phyloP scores from a whole-genome alignment of 148 eudicot genomes.

The Persicaria maculosa region DNA sequence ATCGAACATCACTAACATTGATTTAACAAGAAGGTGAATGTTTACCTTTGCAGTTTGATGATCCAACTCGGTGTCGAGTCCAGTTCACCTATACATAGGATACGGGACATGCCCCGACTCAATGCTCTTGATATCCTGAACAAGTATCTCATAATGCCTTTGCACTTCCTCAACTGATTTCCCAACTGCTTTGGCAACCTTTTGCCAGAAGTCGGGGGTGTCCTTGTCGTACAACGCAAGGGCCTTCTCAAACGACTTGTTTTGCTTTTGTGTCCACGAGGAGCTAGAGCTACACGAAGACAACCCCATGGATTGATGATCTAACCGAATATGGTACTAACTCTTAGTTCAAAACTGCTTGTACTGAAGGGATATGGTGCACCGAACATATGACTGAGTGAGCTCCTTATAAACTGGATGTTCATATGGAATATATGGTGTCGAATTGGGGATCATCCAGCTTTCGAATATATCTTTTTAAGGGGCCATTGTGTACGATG shows the following conservation, averaged over 20 bases:
- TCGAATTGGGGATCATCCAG: conserved; percentile 36
- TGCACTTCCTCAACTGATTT: conserved; percentile 62
- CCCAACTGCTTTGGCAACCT: conserved; percentile 49
- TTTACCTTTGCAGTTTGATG: conserved; percentile 19
- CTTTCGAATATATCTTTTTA: conserved; percentile 41
- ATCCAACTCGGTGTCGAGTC: conserved; percentile 11
- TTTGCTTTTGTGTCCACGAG: conserved; percentile 56
- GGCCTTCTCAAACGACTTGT: conserved; percentile 58
- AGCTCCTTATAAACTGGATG: conserved; percentile 41
- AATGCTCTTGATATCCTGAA: conserved; percentile 42
- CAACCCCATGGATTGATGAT: conserved; percentile 34
- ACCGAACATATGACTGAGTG: conserved; percentile 18
- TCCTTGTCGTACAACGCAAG: conserved; percentile 46
- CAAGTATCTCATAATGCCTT: conserved; percentile 53
- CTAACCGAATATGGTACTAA: no score
- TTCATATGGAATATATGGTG: conserved; percentile 19
- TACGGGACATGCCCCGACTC: conserved; percentile 48
- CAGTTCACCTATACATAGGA: conserved; percentile 37
- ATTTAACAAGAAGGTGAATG: not conserved
- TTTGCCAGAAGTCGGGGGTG: conserved; percentile 68
- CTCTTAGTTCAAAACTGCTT: not conserved
- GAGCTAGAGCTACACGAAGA: conserved; percentile 40
- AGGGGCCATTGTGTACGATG: conserved; percentile 20
- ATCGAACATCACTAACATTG: not conserved
- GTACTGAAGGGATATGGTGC: conserved; percentile 22